These are phyloP conservation scores for Linum tenue DNA, from an alignment of 345 rosid species.

Conservation along the genomic window DNA sequence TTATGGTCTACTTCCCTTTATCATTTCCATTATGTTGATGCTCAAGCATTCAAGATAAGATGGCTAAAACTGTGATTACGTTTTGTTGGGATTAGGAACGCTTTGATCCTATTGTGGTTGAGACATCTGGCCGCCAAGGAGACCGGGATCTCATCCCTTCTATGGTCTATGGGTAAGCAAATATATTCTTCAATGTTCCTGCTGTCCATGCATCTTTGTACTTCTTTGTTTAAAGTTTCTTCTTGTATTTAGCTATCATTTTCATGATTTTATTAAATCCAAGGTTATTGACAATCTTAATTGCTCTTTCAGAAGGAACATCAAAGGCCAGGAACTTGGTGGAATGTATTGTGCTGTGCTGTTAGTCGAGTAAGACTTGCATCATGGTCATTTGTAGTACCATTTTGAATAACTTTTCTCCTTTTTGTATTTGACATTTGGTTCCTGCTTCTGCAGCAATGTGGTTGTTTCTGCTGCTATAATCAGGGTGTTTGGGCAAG, in stretches of 20 bases:
- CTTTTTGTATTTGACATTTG: background rate
- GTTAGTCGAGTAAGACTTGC: constrained; percentile 5
- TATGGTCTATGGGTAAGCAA: constrained; percentile 7
- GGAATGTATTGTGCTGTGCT: constrained; percentile 12
- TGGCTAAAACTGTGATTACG: background rate
- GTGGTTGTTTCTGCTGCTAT: constrained; percentile 5
- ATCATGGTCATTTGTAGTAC: background rate
- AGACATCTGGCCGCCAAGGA: background rate
- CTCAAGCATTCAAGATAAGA: background rate
- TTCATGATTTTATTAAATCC: no score
- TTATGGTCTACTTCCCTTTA: background rate
- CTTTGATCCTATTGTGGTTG: constrained; percentile 5
- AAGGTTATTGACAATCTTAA: no score
- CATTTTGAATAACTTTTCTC: background rate
- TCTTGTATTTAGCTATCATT: background rate
- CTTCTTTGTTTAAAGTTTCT: background rate
- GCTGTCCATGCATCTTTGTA: background rate
- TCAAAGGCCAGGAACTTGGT: background rate
- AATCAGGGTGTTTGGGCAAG: constrained; percentile 1
- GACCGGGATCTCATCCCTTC: constrained; percentile 6
- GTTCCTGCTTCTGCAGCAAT: background rate
- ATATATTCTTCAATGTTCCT: background rate
- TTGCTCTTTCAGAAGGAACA: background rate
- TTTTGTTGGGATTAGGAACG: background rate
- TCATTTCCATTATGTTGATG: background rate